Evolutionary conservation across 2,329 filamentous ascomycete species (phyloP).

Genomic region (Aspergillus ochraceoroseus): DNA sequence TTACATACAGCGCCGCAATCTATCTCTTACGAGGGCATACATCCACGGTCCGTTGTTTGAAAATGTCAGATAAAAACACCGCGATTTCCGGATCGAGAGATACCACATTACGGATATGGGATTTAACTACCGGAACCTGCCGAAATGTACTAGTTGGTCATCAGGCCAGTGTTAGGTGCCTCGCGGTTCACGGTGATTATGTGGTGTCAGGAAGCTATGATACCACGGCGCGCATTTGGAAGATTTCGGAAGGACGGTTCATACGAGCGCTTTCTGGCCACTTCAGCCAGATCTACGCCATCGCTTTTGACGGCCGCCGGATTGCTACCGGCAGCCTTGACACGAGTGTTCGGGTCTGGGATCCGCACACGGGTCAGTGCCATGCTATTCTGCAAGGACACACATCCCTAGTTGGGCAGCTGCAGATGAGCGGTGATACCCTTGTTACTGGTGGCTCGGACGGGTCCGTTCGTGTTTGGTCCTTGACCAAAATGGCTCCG

Average conservation of each 20-base stretch:
- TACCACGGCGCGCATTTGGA: conserved; percentile 95
- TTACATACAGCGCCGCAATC: conserved; percentile 57
- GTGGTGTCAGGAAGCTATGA: conserved; percentile 99
- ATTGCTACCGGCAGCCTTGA: conserved; percentile 95
- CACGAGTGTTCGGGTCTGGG: conserved; percentile 96
- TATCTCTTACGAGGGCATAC: conserved; percentile 91
- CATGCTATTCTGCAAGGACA: conserved; percentile 92
- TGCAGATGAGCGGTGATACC: conserved; percentile 92
- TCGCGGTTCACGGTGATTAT: conserved; percentile 93
- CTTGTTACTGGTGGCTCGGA: conserved; percentile 95
- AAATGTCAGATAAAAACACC: conserved; percentile 92
- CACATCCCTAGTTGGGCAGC: conserved; percentile 90
- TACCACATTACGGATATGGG: conserved; percentile 92
- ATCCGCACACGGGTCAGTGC: conserved; percentile 79
- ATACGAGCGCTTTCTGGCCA: conserved; percentile 85
- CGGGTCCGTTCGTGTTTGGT: conserved; percentile 95
- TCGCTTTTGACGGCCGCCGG: conserved; percentile 89
- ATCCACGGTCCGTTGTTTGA: conserved; percentile 90
- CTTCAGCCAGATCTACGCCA: conserved; percentile 98
- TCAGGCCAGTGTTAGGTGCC: conserved; percentile 87
- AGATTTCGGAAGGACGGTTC: conserved; percentile 90
- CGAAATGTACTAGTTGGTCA: conserved; percentile 89
- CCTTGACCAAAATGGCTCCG: conserved; percentile 78
- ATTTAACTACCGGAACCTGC: conserved; percentile 81
- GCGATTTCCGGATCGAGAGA: conserved; percentile 95